A percentile compares a stretch with the other conserved stretches of the same genome.
These are phyloP conservation scores for Chaetoceros tenuissimus DNA, from an alignment of 108 stramenopile genomes.

Conservation along the genomic window DNA sequence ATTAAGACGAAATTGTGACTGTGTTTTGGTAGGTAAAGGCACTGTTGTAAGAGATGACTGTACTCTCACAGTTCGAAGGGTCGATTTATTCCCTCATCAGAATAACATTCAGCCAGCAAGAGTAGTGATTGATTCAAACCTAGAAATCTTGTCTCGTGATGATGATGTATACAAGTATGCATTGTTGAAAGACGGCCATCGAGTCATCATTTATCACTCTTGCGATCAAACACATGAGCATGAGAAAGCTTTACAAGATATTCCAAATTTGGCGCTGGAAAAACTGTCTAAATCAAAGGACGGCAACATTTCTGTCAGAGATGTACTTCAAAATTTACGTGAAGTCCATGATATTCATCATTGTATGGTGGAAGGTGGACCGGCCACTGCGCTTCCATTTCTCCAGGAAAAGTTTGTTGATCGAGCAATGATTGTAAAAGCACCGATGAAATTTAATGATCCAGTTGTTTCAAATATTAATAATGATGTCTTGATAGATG, in stretches of 20 bases:
- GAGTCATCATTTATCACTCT: conserved; percentile 45
- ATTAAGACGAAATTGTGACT: conserved; percentile 47
- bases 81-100: conserved; percentile 15
- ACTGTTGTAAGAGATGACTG: conserved; percentile 73
- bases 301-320: conserved; percentile 20
- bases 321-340: conserved; percentile 33
- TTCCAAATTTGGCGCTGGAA: conserved; percentile 16
- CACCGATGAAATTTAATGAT: conserved; percentile 35
- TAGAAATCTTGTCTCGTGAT: conserved; percentile 23
- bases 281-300: conserved; percentile 6
- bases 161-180: conserved; percentile 15
- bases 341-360: conserved; percentile 34
- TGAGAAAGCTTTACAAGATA: background rate
- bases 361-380: conserved; percentile 82
- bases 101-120: conserved; percentile 44
- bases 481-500: conserved; percentile 22
- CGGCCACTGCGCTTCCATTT: conserved; percentile 52
- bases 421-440: conserved; percentile 57
- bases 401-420: conserved; percentile 47
- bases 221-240: background rate
- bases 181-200: conserved; percentile 46
- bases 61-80: conserved; percentile 56
- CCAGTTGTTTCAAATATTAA: conserved; percentile 42
- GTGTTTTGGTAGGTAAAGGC: conserved; percentile 63
- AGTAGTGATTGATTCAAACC: conserved; percentile 61